Percentiles rank a stretch among this genome's conserved stretches.
These are phyloP conservation scores for Beauveria brongniartii DNA, from an alignment of 2,329 filamentous ascomycete genomes.

Conservation along the genomic window DNA sequence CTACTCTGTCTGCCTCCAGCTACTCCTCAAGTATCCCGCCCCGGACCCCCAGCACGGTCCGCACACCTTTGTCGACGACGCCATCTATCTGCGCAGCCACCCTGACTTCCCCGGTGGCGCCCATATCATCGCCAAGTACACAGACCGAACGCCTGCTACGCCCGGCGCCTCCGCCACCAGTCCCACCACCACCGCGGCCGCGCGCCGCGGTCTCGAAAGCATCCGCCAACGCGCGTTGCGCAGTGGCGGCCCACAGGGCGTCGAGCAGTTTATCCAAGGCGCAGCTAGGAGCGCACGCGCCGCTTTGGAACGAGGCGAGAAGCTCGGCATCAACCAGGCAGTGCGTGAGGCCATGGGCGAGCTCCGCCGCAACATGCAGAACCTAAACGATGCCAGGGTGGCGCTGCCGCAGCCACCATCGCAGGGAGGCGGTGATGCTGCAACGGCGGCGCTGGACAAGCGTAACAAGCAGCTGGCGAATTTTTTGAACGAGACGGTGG, in stretches of 20 bases:
- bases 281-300: constrained; percentile 70
- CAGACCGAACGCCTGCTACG: constrained; percentile 41
- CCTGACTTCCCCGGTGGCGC: constrained; percentile 54
- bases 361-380: constrained; percentile 66
- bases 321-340: constrained; percentile 70
- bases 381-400: constrained; percentile 47
- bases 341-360: constrained; percentile 76
- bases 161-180: constrained; percentile 20
- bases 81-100: constrained; percentile 63
- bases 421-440: constrained; percentile 14
- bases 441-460: constrained; percentile 45
- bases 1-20: constrained; percentile 74
- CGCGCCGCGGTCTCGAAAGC: constrained; percentile 19
- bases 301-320: constrained; percentile 64
- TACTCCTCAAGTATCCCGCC: constrained; percentile 76
- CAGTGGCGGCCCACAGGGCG: constrained; percentile 36
- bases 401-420: neutral
- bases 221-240: constrained; percentile 33
- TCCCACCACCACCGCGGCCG: constrained; percentile 27
- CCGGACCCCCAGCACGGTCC: constrained; percentile 56
- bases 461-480: constrained; percentile 59
- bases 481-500: constrained; percentile 60
- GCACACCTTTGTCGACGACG: constrained; percentile 78
- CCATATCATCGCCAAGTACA: constrained; percentile 63
- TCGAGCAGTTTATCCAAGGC: constrained; percentile 61